Base-by-base conservation (phyloP, 208 protist genomes). In the Trypanosomatidae sp. region DNA sequence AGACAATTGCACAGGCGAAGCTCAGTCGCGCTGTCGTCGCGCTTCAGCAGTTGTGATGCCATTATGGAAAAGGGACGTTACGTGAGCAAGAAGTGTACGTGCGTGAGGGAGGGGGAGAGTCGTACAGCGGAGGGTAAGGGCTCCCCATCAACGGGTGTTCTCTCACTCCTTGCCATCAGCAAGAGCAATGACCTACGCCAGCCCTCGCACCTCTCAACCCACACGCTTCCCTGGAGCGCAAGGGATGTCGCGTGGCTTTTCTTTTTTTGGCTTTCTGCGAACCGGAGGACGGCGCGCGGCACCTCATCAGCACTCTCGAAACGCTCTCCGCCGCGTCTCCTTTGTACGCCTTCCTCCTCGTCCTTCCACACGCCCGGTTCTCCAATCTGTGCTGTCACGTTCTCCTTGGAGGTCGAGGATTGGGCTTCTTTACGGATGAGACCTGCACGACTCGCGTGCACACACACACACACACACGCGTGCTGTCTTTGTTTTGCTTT, bases 1-100 rank as follows among this genome's bases (percentile, higher is more conserved):
- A 84, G 39, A 95, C 90, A 0, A 76, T 96, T 58, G 86, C 86
- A 30, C 82, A 71, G 13, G 90, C 87, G 1, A 93, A 91, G 17
- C 76, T 94, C 36, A 74, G 81, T 9, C 79, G 90, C 5, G 83
- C 88, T 4, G 86, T 89, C 12, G 47, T 96, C 19, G 81, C 85
- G 15, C 89, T 96, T 74, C 82, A 85, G 39, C 68, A 79, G 25
- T 25, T 75, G 6, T 89, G 79, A 82, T 25, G 39, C 13, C 19
- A n/a, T 4, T 39, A 19, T 28, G 36, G 28, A 60, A 46, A 15
- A 30, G 19, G 46, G 59, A 25, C 19, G 19, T 17, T 15, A 43
- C 0, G 6, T 41, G 7, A 6, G 52, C 52, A 62, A 25, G 9
- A 62, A 15, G 1, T n/a, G 15, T 30, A n/a, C 33, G 17, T 65